Evolutionary conservation across 257 asterid species (phyloP).

Genomic region (Plectranthus barbatus): DNA sequence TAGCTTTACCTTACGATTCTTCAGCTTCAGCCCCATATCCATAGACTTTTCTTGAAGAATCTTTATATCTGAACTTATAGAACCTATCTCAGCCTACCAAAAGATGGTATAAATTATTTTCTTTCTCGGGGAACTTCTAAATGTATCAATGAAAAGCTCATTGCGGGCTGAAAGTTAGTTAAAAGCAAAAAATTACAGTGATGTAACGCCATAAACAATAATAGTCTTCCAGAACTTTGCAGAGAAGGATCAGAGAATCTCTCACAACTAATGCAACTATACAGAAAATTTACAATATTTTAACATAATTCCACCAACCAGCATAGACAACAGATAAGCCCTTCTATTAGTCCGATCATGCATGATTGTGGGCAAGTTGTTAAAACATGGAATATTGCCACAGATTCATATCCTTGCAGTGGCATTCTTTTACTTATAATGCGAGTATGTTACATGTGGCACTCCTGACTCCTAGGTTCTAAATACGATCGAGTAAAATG

Average conservation of each 20-base stretch:
- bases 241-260: not conserved
- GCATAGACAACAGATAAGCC: not conserved
- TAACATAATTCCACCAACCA: not conserved
- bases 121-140: conserved; percentile 1
- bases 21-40: conserved; percentile 98
- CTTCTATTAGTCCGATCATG: not conserved
- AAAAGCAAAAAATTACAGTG: not conserved
- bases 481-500: not conserved
- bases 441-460: not conserved
- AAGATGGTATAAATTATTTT: conserved; percentile 15
- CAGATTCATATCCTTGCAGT: not conserved
- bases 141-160: not conserved
- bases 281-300: not conserved
- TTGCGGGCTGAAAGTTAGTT: not conserved
- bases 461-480: not conserved
- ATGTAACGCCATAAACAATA: conserved; percentile 7
- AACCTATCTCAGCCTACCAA: conserved; percentile 85
- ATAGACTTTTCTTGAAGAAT: conserved; percentile 93
- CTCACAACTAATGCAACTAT: not conserved
- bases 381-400: not conserved
- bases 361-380: not conserved
- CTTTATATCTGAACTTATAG: conserved; percentile 96
- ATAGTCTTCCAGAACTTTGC: not conserved
- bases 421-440: not conserved
- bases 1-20: conserved; percentile 88